Base-by-base conservation (phyloP, 1,284 basidiomycete genomes). In the Tilletiopsis washingtonensis region DNA sequence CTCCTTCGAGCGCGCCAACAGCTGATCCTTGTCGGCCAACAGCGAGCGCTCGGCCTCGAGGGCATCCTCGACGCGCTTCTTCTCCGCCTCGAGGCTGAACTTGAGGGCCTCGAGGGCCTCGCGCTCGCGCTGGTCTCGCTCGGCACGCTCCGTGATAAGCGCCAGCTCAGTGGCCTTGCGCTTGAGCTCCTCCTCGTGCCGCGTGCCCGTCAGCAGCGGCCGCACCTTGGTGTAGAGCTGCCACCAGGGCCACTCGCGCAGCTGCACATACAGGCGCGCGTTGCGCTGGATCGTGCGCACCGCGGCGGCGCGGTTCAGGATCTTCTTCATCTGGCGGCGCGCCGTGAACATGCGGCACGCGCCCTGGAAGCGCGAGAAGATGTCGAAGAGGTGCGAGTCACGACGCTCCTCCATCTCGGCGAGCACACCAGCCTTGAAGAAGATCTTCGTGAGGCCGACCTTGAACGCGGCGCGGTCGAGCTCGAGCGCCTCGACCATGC, bases 191-290 rank as follows among this genome's bases (percentile, higher is more conserved):
- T 94, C 90, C 66, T 98, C 93, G 57, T 84, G 86, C 20, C 90
- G 79, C 1, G 93, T 96, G 1, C 91, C 93, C 15, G 88, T 87
- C 11, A 99, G 80, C 12, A 98, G 74, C 0, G 94, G 94, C 40
- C 91, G 84, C 21, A 99, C 54, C 82, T 80, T 94, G 15, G 88
- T 91, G 74, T 94, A 99, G 15, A 98, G 79, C 60, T 91, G 87
- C 94, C 94, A 99, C 94, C 94, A 98, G 1, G 94, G 91, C 94
- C 93, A 98, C 52, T 93, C 88, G 43, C 84, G 88, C 82, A 21
- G 84, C 84, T 65, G 54, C 25, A 61, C 61, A 68, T 98, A 98
- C 12, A 96, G 81, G 11, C 88, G 79, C 1, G 93, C 93, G 71
- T 98, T 98, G 29, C 85, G 81, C 74, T 97, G 93, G 54, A 98